These are phyloP conservation scores for Kwoniella sp. DNA, from an alignment of 768 basidiomycete species.

Conservation along the genomic window DNA sequence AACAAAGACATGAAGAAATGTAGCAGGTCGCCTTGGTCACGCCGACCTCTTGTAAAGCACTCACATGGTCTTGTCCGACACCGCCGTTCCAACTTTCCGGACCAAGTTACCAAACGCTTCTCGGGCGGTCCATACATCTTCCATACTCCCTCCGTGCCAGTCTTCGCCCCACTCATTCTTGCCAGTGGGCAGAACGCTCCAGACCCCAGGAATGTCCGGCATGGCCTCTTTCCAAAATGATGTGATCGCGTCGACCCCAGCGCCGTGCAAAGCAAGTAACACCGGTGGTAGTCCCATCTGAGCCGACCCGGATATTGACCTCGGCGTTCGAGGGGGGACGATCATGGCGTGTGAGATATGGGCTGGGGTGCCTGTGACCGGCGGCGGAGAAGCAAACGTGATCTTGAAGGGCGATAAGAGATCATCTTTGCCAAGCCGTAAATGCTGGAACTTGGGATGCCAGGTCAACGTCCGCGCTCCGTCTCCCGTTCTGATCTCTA, in stretches of 20 bases:
- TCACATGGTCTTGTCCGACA: constrained; percentile 57
- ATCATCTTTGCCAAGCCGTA: neutral
- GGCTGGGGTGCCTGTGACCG: constrained; percentile 18
- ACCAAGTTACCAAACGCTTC: constrained; percentile 64
- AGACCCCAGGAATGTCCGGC: constrained; percentile 65
- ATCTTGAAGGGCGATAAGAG: constrained; percentile 27
- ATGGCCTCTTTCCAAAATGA: constrained; percentile 69
- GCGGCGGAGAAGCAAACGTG: constrained; percentile 35
- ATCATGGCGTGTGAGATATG: constrained; percentile 46
- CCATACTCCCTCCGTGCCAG: constrained; percentile 83
- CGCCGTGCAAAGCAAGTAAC: constrained; percentile 65
- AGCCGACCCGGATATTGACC: constrained; percentile 3
- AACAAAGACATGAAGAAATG: constrained; percentile 58
- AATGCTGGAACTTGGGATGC: constrained; percentile 25
- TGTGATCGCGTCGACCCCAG: constrained; percentile 71
- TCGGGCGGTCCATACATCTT: constrained; percentile 69
- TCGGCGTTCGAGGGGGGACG: constrained; percentile 30
- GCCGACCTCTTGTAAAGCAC: neutral
- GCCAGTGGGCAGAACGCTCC: constrained; percentile 82
- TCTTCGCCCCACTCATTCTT: constrained; percentile 87
- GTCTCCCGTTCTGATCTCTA: constrained; percentile 4
- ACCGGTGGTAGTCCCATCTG: constrained; percentile 64
- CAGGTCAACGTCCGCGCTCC: constrained; percentile 3
- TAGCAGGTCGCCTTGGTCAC: neutral
- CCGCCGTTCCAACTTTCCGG: constrained; percentile 33